Evolutionary conservation across 2,329 filamentous ascomycete genomes (phyloP).

Genomic region (Xylariaceae sp.): DNA sequence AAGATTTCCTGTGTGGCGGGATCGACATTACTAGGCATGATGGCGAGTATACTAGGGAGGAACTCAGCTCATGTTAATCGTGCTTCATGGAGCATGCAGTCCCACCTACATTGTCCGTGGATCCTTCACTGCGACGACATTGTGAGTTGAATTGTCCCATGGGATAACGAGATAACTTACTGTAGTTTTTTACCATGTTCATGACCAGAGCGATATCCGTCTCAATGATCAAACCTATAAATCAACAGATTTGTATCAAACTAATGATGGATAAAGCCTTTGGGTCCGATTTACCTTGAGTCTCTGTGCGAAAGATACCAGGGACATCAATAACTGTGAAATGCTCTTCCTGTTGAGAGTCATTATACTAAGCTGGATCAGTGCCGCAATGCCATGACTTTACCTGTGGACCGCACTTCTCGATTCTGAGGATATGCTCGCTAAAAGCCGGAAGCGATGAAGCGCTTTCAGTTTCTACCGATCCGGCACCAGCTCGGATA

Average conservation of each 20-base stretch:
- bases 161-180: constrained; percentile 8
- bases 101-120: constrained; percentile 38
- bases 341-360: constrained; percentile 33
- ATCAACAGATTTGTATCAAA: neutral
- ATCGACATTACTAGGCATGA: constrained; percentile 34
- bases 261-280: neutral
- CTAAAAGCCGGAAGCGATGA: constrained; percentile 36
- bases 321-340: constrained; percentile 52
- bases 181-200: constrained; percentile 44
- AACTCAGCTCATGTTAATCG: neutral
- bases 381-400: neutral
- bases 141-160: neutral
- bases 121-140: constrained; percentile 31
- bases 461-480: constrained; percentile 1
- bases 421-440: constrained; percentile 42
- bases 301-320: constrained; percentile 43
- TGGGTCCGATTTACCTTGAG: constrained; percentile 22
- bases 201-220: constrained; percentile 41
- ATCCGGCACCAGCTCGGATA: constrained; percentile 29
- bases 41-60: constrained; percentile 21
- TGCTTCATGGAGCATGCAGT: neutral
- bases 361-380: neutral
- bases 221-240: constrained; percentile 38
- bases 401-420: constrained; percentile 42
- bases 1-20: constrained; percentile 36